Percentiles rank a stretch among this genome's conserved stretches.
phyloP scores from a whole-genome alignment of 371 early-diverging fungal species.

The Thermomucor indicae-seudaticae region DNA sequence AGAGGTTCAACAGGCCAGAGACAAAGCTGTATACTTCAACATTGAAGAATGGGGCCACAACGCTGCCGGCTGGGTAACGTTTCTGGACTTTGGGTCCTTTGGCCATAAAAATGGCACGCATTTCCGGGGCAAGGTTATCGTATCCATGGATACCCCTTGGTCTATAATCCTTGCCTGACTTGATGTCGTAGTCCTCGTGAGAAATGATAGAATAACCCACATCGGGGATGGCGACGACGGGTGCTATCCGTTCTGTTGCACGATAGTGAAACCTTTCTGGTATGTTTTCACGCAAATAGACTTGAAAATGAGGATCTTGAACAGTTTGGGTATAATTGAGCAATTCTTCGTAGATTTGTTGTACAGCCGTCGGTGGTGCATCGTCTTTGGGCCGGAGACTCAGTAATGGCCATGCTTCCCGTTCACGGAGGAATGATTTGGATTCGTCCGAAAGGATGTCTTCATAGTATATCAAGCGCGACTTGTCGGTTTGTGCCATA shows the following conservation, averaged over 20 bases:
- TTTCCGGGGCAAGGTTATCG: constrained; percentile 70
- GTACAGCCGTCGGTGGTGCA: constrained; percentile 20
- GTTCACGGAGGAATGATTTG: constrained; percentile 17
- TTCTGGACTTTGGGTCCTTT: constrained; percentile 66
- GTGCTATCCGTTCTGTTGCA: constrained; percentile 62
- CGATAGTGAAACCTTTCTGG: constrained; percentile 64
- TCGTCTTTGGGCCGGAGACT: constrained; percentile 44
- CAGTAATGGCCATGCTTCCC: constrained; percentile 36
- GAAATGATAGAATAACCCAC: constrained; percentile 54
- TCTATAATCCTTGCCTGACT: constrained; percentile 14
- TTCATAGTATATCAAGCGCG: constrained; percentile 69
- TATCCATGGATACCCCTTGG: constrained; percentile 84
- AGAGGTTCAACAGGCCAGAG: constrained; percentile 56
- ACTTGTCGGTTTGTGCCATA: constrained; percentile 66
- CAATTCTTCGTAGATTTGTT: constrained; percentile 26
- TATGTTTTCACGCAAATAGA: constrained; percentile 62
- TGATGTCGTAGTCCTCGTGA: constrained; percentile 28
- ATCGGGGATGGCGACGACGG: constrained; percentile 71
- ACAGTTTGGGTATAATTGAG: constrained; percentile 31
- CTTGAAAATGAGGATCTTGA: constrained; percentile 50
- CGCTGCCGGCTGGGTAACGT: constrained; percentile 14
- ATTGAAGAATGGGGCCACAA: constrained; percentile 65
- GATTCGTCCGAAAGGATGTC: constrained; percentile 49
- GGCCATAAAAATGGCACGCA: constrained; percentile 89
- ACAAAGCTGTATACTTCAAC: constrained; percentile 74